These are phyloP conservation scores for Phyllosticta citrichinensis DNA, from an alignment of 2,329 filamentous ascomycete genomes.

Conservation along the genomic window DNA sequence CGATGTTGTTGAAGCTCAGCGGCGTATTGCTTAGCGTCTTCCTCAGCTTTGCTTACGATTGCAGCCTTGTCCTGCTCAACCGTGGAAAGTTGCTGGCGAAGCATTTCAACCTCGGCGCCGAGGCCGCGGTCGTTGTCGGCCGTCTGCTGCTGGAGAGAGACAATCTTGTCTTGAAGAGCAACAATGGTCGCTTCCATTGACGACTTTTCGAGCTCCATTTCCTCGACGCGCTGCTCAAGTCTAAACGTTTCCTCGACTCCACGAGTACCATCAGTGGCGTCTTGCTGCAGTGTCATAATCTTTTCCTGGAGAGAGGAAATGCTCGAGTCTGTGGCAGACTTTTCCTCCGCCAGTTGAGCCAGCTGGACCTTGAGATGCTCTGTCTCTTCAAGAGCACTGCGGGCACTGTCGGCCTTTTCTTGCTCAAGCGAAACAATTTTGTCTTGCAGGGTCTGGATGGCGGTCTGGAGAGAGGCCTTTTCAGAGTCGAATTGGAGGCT, in stretches of 20 bases:
- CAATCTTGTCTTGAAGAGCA: constrained; percentile 6
- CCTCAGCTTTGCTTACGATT: background rate
- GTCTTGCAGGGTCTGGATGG: constrained; percentile 7
- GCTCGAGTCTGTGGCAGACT: constrained; percentile 1
- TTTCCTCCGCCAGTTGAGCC: constrained; percentile 3
- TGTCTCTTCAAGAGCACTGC: background rate
- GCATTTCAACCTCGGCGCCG: constrained; percentile 5
- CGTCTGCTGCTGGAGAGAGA: constrained; percentile 4
- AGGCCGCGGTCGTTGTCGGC: constrained; percentile 3
- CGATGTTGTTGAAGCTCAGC: background rate
- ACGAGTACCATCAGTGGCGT: background rate
- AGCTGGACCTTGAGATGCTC: constrained; percentile 2
- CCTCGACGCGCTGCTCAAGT: constrained; percentile 4
- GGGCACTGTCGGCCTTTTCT: constrained; percentile 1
- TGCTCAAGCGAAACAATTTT: constrained; percentile 6
- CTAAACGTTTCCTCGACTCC: background rate
- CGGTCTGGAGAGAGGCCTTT: constrained; percentile 4
- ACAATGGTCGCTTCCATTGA: constrained; percentile 6
- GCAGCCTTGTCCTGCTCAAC: constrained; percentile 5
- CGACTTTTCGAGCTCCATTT: constrained; percentile 3
- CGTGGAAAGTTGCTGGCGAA: background rate
- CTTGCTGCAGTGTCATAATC: constrained; percentile 1
- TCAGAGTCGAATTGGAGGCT: constrained; percentile 6
- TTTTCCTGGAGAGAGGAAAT: constrained; percentile 2
- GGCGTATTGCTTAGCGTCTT: background rate